Conservation (phyloP, 169 alveolate genomes). For the Eimeria necatrix region DNA sequence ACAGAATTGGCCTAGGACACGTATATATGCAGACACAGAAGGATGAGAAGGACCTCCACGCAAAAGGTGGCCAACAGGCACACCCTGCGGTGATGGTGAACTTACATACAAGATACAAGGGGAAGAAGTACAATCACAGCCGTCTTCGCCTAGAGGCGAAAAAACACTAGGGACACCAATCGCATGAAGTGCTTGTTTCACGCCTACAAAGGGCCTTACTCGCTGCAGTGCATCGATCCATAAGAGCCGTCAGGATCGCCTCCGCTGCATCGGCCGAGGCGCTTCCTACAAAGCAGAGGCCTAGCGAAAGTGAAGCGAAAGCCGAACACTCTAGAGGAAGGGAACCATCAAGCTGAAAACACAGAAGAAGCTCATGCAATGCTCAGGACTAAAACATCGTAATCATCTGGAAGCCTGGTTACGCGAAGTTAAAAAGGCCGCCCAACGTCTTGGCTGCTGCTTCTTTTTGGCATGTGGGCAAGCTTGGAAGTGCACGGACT, state of each 20-base stretch:
- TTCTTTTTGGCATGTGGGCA: neutral
- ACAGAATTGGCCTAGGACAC: neutral
- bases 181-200: too few relatives aligned
- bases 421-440: neutral
- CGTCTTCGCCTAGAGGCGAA: too few relatives aligned
- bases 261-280: conserved; percentile 96
- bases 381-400: too few relatives aligned
- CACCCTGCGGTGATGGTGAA: too few relatives aligned
- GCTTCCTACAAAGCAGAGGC: conserved; percentile 97
- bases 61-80: too few relatives aligned
- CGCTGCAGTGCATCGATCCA: conserved; percentile 89
- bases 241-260: conserved; percentile 94
- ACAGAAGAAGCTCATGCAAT: neutral
- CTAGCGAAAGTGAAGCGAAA: conserved; percentile 97
- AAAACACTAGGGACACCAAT: too few relatives aligned
- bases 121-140: too few relatives aligned
- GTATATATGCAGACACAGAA: too few relatives aligned
- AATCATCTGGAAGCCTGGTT: neutral
- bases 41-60: too few relatives aligned
- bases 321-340: conserved; percentile 94
- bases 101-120: too few relatives aligned
- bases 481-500: neutral
- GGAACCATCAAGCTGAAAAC: conserved; percentile 76
- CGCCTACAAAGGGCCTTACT: conserved; percentile 10
- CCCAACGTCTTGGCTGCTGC: neutral